A percentile compares a stretch with the other conserved stretches of the same genome.
phyloP scores from a whole-genome alignment of 768 basidiomycete species.

The Asterophora lycoperdoides region DNA sequence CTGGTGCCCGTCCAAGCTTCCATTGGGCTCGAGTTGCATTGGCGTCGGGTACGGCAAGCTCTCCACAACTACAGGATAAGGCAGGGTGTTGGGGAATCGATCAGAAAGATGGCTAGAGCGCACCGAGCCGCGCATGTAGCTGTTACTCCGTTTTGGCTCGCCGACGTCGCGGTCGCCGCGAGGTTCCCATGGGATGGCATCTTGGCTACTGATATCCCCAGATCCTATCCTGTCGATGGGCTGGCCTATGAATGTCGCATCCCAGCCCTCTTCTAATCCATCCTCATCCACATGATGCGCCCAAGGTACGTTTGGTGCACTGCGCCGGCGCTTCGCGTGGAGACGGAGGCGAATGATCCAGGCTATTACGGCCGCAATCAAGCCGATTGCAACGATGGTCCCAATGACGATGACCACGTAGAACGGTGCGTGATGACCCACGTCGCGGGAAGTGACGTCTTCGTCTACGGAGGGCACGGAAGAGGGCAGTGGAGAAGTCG shows the following conservation, averaged over 20 bases:
- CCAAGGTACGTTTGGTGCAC: conserved; percentile 35
- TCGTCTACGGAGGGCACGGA: conserved; percentile 4
- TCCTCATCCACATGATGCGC: conserved; percentile 22
- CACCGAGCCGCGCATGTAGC: conserved; percentile 22
- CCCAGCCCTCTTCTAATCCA: conserved; percentile 19
- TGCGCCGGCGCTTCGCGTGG: conserved; percentile 31
- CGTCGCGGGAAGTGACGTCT: background rate
- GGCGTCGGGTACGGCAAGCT: conserved; percentile 21
- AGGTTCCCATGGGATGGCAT: conserved; percentile 31
- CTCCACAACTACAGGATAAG: conserved; percentile 20
- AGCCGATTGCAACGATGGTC: conserved; percentile 39
- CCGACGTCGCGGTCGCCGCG: conserved; percentile 40
- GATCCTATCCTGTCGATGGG: conserved; percentile 20
- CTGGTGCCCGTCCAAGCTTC: conserved; percentile 23
- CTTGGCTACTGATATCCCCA: conserved; percentile 22
- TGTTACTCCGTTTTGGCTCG: conserved; percentile 33
- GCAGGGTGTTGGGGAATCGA: conserved; percentile 18
- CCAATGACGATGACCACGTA: conserved; percentile 51
- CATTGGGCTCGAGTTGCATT: conserved; percentile 14
- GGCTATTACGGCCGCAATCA: conserved; percentile 42
- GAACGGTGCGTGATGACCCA: conserved; percentile 35
- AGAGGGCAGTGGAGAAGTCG: conserved; percentile 8
- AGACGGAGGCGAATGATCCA: conserved; percentile 43
- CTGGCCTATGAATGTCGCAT: conserved; percentile 18
- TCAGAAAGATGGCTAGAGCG: conserved; percentile 15